Conservation (phyloP, 495 filamentous ascomycete species). For the Talaromyces borbonicus region DNA sequence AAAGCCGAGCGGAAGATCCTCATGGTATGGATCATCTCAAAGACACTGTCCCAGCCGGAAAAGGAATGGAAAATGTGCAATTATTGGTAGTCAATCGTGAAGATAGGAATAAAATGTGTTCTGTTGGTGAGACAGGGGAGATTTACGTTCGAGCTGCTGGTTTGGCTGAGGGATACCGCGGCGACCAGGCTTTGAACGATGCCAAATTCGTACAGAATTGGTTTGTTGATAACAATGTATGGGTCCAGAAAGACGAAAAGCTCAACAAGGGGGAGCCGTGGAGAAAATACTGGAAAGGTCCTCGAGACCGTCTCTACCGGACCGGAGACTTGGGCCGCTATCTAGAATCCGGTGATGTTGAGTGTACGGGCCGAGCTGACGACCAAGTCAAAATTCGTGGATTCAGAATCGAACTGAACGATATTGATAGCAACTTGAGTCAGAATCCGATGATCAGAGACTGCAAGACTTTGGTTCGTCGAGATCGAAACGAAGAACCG, state of each 20-base stretch:
- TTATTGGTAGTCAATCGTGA: constrained; percentile 81
- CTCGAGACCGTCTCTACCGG: constrained; percentile 77
- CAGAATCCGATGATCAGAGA: constrained; percentile 73
- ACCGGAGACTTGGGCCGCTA: constrained; percentile 77
- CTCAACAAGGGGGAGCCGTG: constrained; percentile 45
- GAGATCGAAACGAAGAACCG: constrained; percentile 86
- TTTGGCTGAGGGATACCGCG: constrained; percentile 80
- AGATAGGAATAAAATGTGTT: constrained; percentile 61
- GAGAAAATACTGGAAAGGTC: constrained; percentile 71
- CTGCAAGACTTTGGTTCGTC: constrained; percentile 74
- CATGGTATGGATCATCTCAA: constrained; percentile 59
- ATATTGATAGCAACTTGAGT: constrained; percentile 80
- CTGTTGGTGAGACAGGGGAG: constrained; percentile 75
- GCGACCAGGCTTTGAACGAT: constrained; percentile 56
- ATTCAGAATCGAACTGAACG: constrained; percentile 89
- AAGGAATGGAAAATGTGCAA: constrained; percentile 89
- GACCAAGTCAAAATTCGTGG: constrained; percentile 93
- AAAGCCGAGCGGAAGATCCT: constrained; percentile 55
- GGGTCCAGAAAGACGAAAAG: constrained; percentile 55
- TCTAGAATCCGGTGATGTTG: constrained; percentile 61
- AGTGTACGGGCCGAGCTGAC: constrained; percentile 71
- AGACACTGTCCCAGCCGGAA: constrained; percentile 78
- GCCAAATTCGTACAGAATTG: constrained; percentile 83
- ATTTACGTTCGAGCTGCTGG: constrained; percentile 84
- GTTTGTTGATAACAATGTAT: constrained; percentile 70